Evolutionary conservation across 2,329 filamentous ascomycete species (phyloP), one percentile per base, ranked within the genome.

Genomic region (Ceratocystis eucalypticola): DNA sequence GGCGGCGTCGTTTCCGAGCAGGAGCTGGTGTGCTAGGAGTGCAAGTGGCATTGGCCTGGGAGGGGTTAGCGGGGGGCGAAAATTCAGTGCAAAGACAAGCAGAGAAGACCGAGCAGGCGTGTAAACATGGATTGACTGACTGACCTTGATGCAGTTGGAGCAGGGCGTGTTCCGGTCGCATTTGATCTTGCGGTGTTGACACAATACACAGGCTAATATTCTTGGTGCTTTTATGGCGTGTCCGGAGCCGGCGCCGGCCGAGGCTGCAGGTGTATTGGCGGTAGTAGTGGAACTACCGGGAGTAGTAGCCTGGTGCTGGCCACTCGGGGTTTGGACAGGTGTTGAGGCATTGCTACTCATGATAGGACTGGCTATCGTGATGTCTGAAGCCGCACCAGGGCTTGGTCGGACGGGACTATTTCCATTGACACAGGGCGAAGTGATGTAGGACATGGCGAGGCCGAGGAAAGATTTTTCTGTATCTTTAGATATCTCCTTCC

Each of bases 111-210:
- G 25, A 17, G 48, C 8, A 25, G 48, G 3, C 6, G 20, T 25
- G 10, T 7, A 28, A 28, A 7, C 10, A 53, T 12, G 48, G 50
- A 37, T 3, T 17, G 44, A 25, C 64, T 44, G 28, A 57, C 73
- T 71, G 62, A 84, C 82, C 78, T 84, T 85, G 72, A 81, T 74
- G 70, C 82, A 85, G 70, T 85, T 84, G 67, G 82, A 80, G 71
- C 82, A 85, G 3, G 82, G 83, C 50, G 80, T 82, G 53, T 78
- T 79, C 68, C 82, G 78, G 70, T 85, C 82, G 73, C 83, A 85
- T 72, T 83, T 84, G 74, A 84, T 84, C 74, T 85, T 85, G 71
- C 83, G 79, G 71, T 82, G 80, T 71, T 85, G 82, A 71, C 82
- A 85, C 46, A 84, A 75, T 22, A 82, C 80, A 70, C 82, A 83